phyloP scores from a whole-genome alignment of 2,329 filamentous ascomycete species.

The Colletotrichum graminicola region DNA sequence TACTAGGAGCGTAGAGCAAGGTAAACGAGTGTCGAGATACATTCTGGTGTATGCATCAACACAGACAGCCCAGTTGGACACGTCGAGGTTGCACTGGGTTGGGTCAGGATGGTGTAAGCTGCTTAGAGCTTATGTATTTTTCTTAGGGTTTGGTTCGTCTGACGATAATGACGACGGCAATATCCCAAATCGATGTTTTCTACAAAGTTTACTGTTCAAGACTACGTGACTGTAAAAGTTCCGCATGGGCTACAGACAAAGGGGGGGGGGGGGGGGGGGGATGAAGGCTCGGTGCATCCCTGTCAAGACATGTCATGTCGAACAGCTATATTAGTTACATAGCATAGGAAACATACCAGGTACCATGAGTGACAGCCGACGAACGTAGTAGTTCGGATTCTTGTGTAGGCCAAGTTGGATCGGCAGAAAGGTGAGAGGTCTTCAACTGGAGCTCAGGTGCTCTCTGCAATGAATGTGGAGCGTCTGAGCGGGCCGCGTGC shows the following conservation, averaged over 20 bases:
- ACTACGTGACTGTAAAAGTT: neutral
- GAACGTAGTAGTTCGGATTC: neutral
- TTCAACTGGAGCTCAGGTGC: conserved; percentile 8
- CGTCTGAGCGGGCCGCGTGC: neutral
- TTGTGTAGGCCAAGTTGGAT: conserved; percentile 6
- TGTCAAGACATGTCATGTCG: conserved; percentile 7
- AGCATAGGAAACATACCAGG: neutral
- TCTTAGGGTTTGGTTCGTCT: neutral
- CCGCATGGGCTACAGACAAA: neutral
- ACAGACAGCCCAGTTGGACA: neutral
- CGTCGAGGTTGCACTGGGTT: neutral
- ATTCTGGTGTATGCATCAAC: conserved; percentile 10
- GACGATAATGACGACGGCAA: neutral
- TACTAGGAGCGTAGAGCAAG: neutral
- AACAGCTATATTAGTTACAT: conserved; percentile 6
- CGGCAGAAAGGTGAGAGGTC: conserved; percentile 7
- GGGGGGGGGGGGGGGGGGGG: too few relatives aligned
- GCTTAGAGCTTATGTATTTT: neutral
- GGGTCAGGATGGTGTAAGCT: neutral
- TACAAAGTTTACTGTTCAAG: neutral
- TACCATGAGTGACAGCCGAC: neutral
- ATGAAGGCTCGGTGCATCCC: neutral
- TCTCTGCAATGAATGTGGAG: conserved; percentile 12
- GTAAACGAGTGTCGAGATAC: neutral
- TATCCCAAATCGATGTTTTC: neutral